These are phyloP conservation scores for Melastoma malabathricum DNA, from an alignment of 345 rosid genomes.

Conservation along the genomic window DNA sequence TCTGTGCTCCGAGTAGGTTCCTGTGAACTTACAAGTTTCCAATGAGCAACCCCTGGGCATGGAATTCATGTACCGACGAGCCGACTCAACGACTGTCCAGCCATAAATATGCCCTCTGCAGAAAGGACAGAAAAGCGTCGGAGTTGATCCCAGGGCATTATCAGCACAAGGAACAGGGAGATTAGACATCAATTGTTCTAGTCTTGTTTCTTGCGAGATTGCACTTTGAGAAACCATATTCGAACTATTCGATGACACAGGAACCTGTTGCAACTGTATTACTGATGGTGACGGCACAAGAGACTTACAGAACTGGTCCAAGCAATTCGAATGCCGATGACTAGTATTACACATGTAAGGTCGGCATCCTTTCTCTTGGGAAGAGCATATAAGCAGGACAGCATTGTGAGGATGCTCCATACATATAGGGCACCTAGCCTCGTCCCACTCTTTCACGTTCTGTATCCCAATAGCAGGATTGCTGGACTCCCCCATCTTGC, in stretches of 20 bases:
- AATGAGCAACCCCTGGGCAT: slow-evolving; percentile 34
- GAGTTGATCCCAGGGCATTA: slow-evolving; percentile 3
- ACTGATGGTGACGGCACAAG: slow-evolving; percentile 13
- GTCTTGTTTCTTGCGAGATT: slow-evolving; percentile 2
- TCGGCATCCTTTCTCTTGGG: slow-evolving; percentile 42
- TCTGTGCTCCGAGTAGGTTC: slow-evolving; percentile 41
- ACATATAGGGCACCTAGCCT: slow-evolving; percentile 50
- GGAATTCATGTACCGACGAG: slow-evolving; percentile 44
- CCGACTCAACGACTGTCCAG: slow-evolving; percentile 28
- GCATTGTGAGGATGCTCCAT: slow-evolving; percentile 77
- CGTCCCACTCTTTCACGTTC: slow-evolving; percentile 50
- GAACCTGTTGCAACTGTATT: slow-evolving; percentile 11
- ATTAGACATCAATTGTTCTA: slow-evolving; percentile 4
- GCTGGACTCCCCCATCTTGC: slow-evolving; percentile 13
- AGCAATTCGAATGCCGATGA: slow-evolving; percentile 58
- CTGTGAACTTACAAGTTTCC: slow-evolving; percentile 35
- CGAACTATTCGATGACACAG: slow-evolving; percentile 3
- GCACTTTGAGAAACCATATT: too few species aligned
- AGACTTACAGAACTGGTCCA: slow-evolving; percentile 31
- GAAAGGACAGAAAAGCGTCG: slow-evolving; percentile 33
- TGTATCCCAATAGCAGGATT: slow-evolving; percentile 12
- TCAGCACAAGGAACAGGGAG: slow-evolving; percentile 7
- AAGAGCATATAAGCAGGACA: slow-evolving; percentile 48
- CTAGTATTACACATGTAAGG: slow-evolving; percentile 71
- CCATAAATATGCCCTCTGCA: slow-evolving; percentile 47